Evolutionary conservation across 2,329 filamentous ascomycete genomes (phyloP).

Genomic region (Fusarium nurragi): DNA sequence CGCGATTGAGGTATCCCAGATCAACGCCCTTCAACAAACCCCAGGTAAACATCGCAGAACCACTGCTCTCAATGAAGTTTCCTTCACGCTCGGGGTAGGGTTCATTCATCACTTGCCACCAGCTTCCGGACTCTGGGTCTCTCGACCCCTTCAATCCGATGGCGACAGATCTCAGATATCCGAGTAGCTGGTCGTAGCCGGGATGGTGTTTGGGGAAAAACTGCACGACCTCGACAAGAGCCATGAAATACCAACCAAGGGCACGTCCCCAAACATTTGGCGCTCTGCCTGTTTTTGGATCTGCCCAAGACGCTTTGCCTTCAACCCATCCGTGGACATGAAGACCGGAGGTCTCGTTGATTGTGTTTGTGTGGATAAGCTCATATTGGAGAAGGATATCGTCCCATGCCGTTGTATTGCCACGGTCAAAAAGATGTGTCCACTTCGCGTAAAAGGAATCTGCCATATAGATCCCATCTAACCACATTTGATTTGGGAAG

Average conservation of each 20-base stretch:
- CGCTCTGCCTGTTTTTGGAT: constrained; percentile 56
- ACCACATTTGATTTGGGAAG: constrained; percentile 65
- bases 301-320: constrained; percentile 58
- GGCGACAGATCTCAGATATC: constrained; percentile 52
- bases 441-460: constrained; percentile 54
- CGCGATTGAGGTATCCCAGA: constrained; percentile 27
- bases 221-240: constrained; percentile 58
- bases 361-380: constrained; percentile 54
- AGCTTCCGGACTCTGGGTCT: constrained; percentile 56
- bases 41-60: constrained; percentile 65
- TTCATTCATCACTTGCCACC: constrained; percentile 66
- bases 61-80: constrained; percentile 68
- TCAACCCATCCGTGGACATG: constrained; percentile 64
- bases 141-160: constrained; percentile 52
- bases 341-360: constrained; percentile 51
- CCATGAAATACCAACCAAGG: constrained; percentile 62
- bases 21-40: constrained; percentile 55
- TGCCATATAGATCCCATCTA: constrained; percentile 63
- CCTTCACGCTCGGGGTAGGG: constrained; percentile 56
- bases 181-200: constrained; percentile 47
- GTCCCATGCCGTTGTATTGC: constrained; percentile 52
- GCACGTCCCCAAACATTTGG: constrained; percentile 61
- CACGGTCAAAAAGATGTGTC: constrained; percentile 47
- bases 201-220: constrained; percentile 50
- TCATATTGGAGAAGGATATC: constrained; percentile 56